Base-by-base conservation (phyloP, 352 stramenopile species). In the Phytophthora syringae region DNA sequence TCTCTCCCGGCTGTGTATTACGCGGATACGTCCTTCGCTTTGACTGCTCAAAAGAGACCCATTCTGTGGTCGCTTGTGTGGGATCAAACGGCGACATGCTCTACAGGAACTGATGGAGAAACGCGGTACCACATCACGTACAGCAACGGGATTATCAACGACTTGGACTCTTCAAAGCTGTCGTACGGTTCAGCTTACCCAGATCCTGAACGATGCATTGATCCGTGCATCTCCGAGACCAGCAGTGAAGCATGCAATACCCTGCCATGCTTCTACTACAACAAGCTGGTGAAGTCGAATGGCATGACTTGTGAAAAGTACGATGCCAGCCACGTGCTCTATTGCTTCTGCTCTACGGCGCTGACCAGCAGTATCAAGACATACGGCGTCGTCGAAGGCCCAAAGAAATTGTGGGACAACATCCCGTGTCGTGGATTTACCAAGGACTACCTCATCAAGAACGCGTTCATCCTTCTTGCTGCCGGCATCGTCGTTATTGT, bases 381-480 rank as follows among this genome's bases (percentile, higher is more conserved):
- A 1, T 39, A 80, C 22, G 77, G 80, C 7, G 74, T 79, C 18
- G 34, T 82, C 11, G 16, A 79, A 5, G 77, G 77, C 1, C 57
- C 76, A 2, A 67, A 74, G 48, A 42, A 45, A 43, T 45, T 86
- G 7, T 84, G 69, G 72, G 22, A 75, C 2, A 61, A 75, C 11
- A 12, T 70, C 0, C 77, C 77, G 6, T 86, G 77, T 39, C 75
- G 72, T 20, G 63, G 54, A n/a, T 86, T 73, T 53, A 79, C 77
- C 24, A 72, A 60, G 21, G 67, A 79, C 43, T 86, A 82, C 50
- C 56, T 84, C 7, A 51, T 65, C 5, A 86, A 84, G 57, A 86
- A 82, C 42, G 57, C 53, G 11, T 70, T 86, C 18, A 77, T 82
- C n/a, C 36, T 86, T 7, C 43, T 75, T 1, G 75, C 77, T 18